These are phyloP conservation scores for Asclepias syriaca DNA, from an alignment of 257 asterid species.

Conservation along the genomic window DNA sequence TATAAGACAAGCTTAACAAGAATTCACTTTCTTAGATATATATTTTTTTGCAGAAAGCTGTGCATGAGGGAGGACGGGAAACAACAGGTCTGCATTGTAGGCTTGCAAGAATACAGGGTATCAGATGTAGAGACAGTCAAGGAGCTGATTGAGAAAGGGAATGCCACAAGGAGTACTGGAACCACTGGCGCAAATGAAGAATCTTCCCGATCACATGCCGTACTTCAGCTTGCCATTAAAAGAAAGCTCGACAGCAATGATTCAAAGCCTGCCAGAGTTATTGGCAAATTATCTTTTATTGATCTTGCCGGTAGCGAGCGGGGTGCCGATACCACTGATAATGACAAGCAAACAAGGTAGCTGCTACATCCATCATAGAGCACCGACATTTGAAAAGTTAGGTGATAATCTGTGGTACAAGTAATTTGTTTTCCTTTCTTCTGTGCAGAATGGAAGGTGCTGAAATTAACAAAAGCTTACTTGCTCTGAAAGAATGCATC, in stretches of 20 bases:
- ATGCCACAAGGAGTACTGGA: constrained; percentile 37
- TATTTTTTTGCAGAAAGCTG: constrained; percentile 26
- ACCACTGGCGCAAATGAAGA: constrained; percentile 40
- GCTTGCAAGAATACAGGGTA: constrained; percentile 35
- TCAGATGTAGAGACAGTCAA: constrained; percentile 29
- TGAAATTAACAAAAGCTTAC: constrained; percentile 29
- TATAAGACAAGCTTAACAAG: background rate
- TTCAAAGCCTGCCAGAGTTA: constrained; percentile 30
- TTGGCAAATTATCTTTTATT: constrained; percentile 40
- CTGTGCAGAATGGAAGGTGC: constrained; percentile 35
- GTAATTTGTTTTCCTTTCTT: background rate
- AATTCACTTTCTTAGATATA: constrained; percentile 6
- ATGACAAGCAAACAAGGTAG: constrained; percentile 37
- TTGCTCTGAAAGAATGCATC: constrained; percentile 32
- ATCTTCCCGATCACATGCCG: constrained; percentile 42
- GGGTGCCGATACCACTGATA: constrained; percentile 41
- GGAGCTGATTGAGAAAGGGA: constrained; percentile 36
- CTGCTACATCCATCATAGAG: background rate
- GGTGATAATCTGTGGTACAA: background rate
- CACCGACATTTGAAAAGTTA: constrained; percentile 4
- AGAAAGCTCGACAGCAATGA: constrained; percentile 25
- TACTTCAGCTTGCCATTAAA: constrained; percentile 37
- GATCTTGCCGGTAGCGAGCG: constrained; percentile 48
- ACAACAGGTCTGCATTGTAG: constrained; percentile 42
- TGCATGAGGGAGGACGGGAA: constrained; percentile 41